These are phyloP conservation scores for Pestalotiopsis sp. DNA, from an alignment of 2,329 filamentous ascomycete species.

Conservation along the genomic window DNA sequence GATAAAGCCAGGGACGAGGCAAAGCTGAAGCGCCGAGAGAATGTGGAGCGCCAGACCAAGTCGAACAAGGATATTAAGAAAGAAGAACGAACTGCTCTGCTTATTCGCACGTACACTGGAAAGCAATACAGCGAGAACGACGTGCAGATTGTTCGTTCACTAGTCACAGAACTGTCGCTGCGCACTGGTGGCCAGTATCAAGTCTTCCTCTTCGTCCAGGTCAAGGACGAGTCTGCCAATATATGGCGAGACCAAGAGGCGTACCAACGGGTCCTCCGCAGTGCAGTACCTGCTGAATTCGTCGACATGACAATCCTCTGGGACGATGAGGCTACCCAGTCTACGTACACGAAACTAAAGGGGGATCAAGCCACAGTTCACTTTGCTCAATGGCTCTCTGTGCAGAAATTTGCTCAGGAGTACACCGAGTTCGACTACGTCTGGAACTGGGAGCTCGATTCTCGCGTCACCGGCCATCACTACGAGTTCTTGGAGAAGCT, in stretches of 20 bases:
- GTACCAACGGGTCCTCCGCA: slow-evolving; percentile 62
- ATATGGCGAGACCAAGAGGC: slow-evolving; percentile 62
- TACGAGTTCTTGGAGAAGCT: slow-evolving; percentile 77
- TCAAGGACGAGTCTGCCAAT: slow-evolving; percentile 63
- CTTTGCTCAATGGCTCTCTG: slow-evolving; percentile 68
- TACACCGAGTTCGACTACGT: slow-evolving; percentile 80
- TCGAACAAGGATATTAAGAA: slow-evolving; percentile 21
- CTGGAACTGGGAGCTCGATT: slow-evolving; percentile 90
- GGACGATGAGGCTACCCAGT: slow-evolving; percentile 73
- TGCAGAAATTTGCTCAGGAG: slow-evolving; percentile 75
- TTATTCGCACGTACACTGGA: slow-evolving; percentile 76
- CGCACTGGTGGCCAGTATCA: slow-evolving; percentile 81
- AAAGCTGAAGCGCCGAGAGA: not conserved
- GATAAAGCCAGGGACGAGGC: not conserved
- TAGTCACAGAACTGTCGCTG: slow-evolving; percentile 77
- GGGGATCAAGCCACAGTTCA: slow-evolving; percentile 56
- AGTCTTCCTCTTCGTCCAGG: slow-evolving; percentile 78
- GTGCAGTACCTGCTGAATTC: slow-evolving; percentile 71
- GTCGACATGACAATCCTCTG: slow-evolving; percentile 72
- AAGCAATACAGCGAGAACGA: slow-evolving; percentile 80
- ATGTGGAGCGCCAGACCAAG: not conserved
- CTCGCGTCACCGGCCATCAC: slow-evolving; percentile 77
- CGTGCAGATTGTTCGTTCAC: slow-evolving; percentile 75
- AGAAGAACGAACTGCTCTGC: slow-evolving; percentile 67
- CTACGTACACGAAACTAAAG: slow-evolving; percentile 76